A percentile compares a stretch with the other conserved stretches of the same genome.
Conservation (phyloP, 352 stramenopile species). For the Globisporangium splendens region DNA sequence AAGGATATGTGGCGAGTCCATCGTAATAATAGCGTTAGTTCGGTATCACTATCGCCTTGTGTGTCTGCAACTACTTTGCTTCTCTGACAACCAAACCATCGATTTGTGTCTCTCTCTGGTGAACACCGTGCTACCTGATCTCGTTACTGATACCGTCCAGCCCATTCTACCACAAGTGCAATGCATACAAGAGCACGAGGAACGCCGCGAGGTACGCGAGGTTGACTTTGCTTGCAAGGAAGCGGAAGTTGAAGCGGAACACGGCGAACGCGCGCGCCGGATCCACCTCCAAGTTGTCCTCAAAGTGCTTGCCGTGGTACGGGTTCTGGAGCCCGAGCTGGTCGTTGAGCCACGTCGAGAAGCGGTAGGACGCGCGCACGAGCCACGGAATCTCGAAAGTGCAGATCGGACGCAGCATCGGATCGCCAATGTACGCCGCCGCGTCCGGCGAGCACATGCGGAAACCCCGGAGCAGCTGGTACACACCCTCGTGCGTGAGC, state of each 20-base stretch:
- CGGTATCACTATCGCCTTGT: too few relatives aligned
- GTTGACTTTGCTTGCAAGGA: conserved; percentile 85
- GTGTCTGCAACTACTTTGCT: too few relatives aligned
- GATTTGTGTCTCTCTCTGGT: neutral
- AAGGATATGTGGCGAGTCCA: too few relatives aligned
- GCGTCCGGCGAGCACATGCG: conserved; percentile 73
- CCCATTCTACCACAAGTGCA: conserved; percentile 58
- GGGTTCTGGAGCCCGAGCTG: conserved; percentile 63
- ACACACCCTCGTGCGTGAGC: conserved; percentile 54
- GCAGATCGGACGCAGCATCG: conserved; percentile 82
- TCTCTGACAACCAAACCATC: neutral
- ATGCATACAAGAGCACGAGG: conserved; percentile 58
- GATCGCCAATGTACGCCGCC: conserved; percentile 70
- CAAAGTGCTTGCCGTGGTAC: conserved; percentile 64
- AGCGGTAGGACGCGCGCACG: conserved; percentile 73
- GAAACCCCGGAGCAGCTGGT: conserved; percentile 62
- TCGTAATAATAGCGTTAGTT: too few relatives aligned
- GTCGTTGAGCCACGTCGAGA: conserved; percentile 77
- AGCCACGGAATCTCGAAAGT: conserved; percentile 74
- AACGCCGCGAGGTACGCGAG: conserved; percentile 58
- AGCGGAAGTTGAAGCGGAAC: conserved; percentile 87
- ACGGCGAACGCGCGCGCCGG: conserved; percentile 19
- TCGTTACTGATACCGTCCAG: too few relatives aligned
- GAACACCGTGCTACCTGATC: neutral
- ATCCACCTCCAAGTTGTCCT: conserved; percentile 74